phyloP scores from a whole-genome alignment of 2,329 filamentous ascomycete species.

The Blumeriella jaapii region DNA sequence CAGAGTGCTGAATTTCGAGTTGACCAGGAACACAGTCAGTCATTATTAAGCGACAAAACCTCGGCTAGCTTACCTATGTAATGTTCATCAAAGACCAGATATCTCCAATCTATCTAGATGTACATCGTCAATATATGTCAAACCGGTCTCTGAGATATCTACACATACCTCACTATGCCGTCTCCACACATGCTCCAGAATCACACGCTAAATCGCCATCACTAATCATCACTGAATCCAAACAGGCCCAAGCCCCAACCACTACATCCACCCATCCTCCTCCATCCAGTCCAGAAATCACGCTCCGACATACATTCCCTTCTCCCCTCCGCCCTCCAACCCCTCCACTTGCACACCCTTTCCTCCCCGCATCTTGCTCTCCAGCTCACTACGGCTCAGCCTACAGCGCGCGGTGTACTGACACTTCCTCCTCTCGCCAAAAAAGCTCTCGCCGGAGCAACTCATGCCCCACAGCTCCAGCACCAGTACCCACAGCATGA shows the following conservation, averaged over 20 bases:
- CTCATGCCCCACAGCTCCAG: conserved; percentile 40
- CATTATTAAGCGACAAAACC: too few species aligned
- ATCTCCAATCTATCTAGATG: too few species aligned
- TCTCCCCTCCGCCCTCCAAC: conserved; percentile 14
- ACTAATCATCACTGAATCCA: too few species aligned
- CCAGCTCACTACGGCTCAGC: conserved; percentile 27
- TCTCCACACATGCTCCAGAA: too few species aligned
- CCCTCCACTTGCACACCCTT: conserved; percentile 16
- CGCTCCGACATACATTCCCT: conserved; percentile 12
- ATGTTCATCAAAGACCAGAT: too few species aligned
- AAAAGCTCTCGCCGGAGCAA: conserved; percentile 34
- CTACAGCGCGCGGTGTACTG: conserved; percentile 34
- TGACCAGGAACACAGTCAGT: too few species aligned
- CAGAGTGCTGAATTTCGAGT: too few species aligned
- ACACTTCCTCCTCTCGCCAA: conserved; percentile 29
- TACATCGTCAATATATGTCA: too few species aligned
- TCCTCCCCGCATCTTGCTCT: conserved; percentile 19
- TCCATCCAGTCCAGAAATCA: background rate
- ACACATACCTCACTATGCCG: too few species aligned
- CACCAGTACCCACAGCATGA: conserved; percentile 35
- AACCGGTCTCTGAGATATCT: too few species aligned
- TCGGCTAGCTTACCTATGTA: too few species aligned
- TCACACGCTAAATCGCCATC: too few species aligned
- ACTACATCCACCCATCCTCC: background rate
- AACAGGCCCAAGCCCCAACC: background rate